Evolutionary conservation across 2,329 filamentous ascomycete species (phyloP).

Genomic region (Monosporascus cannonballus): DNA sequence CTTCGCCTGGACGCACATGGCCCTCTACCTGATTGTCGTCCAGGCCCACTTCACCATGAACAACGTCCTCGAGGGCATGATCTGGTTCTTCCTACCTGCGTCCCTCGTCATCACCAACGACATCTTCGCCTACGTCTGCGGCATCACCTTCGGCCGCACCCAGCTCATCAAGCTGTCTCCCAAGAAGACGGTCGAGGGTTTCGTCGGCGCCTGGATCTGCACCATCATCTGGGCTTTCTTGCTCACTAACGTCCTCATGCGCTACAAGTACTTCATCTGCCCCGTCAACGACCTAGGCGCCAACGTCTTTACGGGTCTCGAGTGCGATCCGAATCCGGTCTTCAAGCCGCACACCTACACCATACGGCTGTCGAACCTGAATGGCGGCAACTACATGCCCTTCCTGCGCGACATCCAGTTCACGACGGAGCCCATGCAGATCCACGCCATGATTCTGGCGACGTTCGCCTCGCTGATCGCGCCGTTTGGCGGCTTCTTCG

Average conservation of each 20-base stretch:
- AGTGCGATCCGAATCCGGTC: conserved; percentile 87
- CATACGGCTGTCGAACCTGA: conserved; percentile 38
- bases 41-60: conserved; percentile 99
- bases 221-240: conserved; percentile 80
- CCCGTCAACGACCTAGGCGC: conserved; percentile 94
- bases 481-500: conserved; percentile 97
- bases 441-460: conserved; percentile 84
- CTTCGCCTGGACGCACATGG: conserved; percentile 99
- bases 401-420: conserved; percentile 56
- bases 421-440: conserved; percentile 80
- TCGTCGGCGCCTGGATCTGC: conserved; percentile 93
- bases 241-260: conserved; percentile 78
- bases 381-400: conserved; percentile 34
- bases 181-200: conserved; percentile 98
- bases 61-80: conserved; percentile 98
- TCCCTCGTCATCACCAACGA: conserved; percentile 97
- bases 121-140: conserved; percentile 96
- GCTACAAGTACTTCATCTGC: conserved; percentile 96
- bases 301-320: conserved; percentile 83
- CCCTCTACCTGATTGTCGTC: conserved; percentile 92
- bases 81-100: conserved; percentile 98
- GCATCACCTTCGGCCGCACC: conserved; percentile 92
- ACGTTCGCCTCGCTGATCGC: conserved; percentile 95
- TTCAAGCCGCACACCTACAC: conserved; percentile 59
- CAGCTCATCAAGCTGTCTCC: conserved; percentile 97